Conservation (phyloP, 345 rosid species). For the Moringa oleifera region DNA sequence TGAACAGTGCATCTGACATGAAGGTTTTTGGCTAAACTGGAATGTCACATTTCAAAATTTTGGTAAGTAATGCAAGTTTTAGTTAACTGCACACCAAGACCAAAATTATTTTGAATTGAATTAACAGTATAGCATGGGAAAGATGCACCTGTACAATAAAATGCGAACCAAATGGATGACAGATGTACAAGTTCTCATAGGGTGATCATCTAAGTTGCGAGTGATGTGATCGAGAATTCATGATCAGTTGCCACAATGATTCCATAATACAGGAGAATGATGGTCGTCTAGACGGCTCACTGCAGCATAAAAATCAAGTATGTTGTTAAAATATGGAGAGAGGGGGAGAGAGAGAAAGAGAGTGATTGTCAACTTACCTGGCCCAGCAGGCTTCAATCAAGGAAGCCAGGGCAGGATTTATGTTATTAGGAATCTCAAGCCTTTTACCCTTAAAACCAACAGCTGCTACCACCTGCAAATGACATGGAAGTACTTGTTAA, state of each 20-base stretch:
- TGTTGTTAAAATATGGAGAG: neutral
- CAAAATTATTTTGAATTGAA: no score
- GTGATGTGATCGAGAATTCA: constrained; percentile 13
- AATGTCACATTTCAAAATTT: no score
- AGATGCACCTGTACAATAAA: neutral
- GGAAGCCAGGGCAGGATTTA: constrained; percentile 34
- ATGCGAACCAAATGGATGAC: neutral
- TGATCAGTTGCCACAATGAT: constrained; percentile 29
- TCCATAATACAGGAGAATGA: constrained; percentile 36
- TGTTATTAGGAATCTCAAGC: constrained; percentile 44
- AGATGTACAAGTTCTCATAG: neutral
- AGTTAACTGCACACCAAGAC: no score
- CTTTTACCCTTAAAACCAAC: constrained; percentile 45
- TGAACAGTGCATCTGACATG: no score
- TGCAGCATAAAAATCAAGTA: constrained; percentile 18
- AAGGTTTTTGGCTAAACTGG: no score
- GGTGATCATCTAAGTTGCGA: neutral
- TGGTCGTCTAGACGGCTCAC: constrained; percentile 46
- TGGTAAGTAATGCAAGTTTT: no score
- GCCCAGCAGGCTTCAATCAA: constrained; percentile 46
- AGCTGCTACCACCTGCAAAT: constrained; percentile 44
- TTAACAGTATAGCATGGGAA: neutral
- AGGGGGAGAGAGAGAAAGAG: neutral
- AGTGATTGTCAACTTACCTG: constrained; percentile 26
- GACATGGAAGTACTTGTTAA: neutral